Percentiles rank a stretch among this genome's conserved stretches.
Conservation (phyloP, 345 rosid genomes). For the Draba incana region DNA sequence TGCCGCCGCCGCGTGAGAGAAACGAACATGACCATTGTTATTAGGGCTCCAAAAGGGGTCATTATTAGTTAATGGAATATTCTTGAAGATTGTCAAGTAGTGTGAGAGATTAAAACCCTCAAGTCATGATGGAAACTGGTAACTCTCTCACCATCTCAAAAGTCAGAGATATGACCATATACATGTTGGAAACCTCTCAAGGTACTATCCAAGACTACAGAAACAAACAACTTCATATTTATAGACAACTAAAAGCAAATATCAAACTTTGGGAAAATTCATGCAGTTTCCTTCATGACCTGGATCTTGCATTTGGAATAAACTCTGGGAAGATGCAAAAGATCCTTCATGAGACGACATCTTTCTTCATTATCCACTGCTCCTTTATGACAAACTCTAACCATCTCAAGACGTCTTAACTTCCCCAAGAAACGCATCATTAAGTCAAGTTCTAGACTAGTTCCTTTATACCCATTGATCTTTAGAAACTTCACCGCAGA, state of each 20-base stretch:
- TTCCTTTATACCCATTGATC: slow-evolving; percentile 34
- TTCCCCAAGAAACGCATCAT: slow-evolving; percentile 22
- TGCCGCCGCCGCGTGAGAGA: too few species aligned
- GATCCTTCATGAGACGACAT: slow-evolving; percentile 12
- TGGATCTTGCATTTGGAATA: slow-evolving; percentile 27
- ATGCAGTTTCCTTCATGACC: neutral
- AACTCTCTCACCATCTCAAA: too few species aligned
- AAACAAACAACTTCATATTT: too few species aligned
- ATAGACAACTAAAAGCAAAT: neutral
- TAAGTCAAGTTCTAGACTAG: slow-evolving; percentile 14
- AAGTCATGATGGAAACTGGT: too few species aligned
- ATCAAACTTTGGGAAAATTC: neutral
- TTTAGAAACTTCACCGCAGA: slow-evolving; percentile 27
- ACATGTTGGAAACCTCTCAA: too few species aligned
- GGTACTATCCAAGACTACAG: too few species aligned
- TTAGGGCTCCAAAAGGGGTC: too few species aligned
- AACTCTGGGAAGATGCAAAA: slow-evolving; percentile 30
- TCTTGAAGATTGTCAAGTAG: too few species aligned
- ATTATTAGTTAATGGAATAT: too few species aligned
- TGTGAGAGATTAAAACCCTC: too few species aligned
- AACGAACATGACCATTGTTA: too few species aligned
- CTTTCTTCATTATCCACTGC: slow-evolving; percentile 11
- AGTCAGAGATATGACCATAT: too few species aligned
- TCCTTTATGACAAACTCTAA: slow-evolving; percentile 11
- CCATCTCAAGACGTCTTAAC: slow-evolving; percentile 19